Conservation (phyloP, 192 early-diverging fungal species). For the Coemansia umbellata region DNA sequence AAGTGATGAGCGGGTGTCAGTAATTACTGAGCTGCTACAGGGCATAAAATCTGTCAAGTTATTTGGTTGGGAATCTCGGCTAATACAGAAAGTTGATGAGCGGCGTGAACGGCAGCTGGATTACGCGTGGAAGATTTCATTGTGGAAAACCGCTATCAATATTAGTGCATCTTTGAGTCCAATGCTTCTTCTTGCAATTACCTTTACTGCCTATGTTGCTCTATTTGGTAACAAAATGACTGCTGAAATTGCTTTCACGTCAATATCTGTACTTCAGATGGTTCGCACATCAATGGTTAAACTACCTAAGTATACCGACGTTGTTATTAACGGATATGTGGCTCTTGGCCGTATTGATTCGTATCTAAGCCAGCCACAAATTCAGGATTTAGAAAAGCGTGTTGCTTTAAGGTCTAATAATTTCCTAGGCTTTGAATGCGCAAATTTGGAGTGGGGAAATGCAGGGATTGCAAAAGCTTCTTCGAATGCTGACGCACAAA, state of each 20-base stretch:
- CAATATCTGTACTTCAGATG: slow-evolving; percentile 65
- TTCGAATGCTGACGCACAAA: neutral
- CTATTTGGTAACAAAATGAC: slow-evolving; percentile 54
- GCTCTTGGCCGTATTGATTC: slow-evolving; percentile 63
- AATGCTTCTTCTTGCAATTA: slow-evolving; percentile 57
- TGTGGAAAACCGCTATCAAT: slow-evolving; percentile 51
- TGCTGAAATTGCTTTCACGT: slow-evolving; percentile 66
- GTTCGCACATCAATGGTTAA: slow-evolving; percentile 63
- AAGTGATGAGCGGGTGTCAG: slow-evolving; percentile 70
- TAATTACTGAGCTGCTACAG: slow-evolving; percentile 80
- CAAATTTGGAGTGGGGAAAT: slow-evolving; percentile 34
- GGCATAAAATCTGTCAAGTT: slow-evolving; percentile 91
- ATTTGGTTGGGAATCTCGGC: slow-evolving; percentile 76
- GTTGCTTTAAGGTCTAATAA: neutral
- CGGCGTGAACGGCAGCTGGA: slow-evolving; percentile 62
- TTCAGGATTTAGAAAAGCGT: slow-evolving; percentile 50
- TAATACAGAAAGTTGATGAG: slow-evolving; percentile 61
- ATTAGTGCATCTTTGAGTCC: slow-evolving; percentile 57
- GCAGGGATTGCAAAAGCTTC: neutral
- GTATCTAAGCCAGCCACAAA: slow-evolving; percentile 71
- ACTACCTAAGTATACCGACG: slow-evolving; percentile 57
- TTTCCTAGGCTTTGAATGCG: slow-evolving; percentile 21
- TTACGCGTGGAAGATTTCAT: slow-evolving; percentile 50
- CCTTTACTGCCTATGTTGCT: slow-evolving; percentile 59
- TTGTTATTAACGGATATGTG: slow-evolving; percentile 58